Conservation (phyloP, 306 rosid genomes). For the Calophaca sinica region DNA sequence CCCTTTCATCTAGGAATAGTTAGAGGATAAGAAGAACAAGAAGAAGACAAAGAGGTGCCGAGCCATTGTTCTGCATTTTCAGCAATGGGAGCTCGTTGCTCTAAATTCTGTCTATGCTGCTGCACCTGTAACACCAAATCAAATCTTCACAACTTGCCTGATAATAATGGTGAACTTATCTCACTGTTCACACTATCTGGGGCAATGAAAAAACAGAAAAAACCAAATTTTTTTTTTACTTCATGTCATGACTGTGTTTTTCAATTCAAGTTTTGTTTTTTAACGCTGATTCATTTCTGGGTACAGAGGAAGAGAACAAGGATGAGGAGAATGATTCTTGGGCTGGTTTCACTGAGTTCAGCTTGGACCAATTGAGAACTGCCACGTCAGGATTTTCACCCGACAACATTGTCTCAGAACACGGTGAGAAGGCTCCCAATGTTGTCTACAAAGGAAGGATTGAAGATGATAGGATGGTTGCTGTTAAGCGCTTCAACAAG, state of each 20-base stretch:
- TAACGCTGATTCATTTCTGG: constrained; percentile 29
- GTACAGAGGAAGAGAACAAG: constrained; percentile 63
- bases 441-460: constrained; percentile 80
- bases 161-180: constrained; percentile 56
- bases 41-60: background rate
- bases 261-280: constrained; percentile 19
- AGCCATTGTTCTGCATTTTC: constrained; percentile 5
- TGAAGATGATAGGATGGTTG: constrained; percentile 68
- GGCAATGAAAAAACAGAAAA: background rate
- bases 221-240: background rate
- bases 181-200: background rate
- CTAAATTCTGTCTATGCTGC: constrained; percentile 77
- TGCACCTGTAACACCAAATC: constrained; percentile 82
- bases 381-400: constrained; percentile 86
- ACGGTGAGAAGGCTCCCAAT: constrained; percentile 98
- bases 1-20: background rate
- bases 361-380: constrained; percentile 70
- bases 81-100: constrained; percentile 96
- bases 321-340: constrained; percentile 57
- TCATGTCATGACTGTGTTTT: background rate
- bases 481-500: constrained; percentile 88
- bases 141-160: constrained; percentile 63
- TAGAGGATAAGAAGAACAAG: background rate
- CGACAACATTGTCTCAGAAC: constrained; percentile 91
- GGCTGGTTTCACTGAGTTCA: constrained; percentile 76